Percentiles rank a stretch among this genome's conserved stretches.
These are phyloP conservation scores for Candida chauliodis DNA, from an alignment of 805 yeast species.

Conservation along the genomic window DNA sequence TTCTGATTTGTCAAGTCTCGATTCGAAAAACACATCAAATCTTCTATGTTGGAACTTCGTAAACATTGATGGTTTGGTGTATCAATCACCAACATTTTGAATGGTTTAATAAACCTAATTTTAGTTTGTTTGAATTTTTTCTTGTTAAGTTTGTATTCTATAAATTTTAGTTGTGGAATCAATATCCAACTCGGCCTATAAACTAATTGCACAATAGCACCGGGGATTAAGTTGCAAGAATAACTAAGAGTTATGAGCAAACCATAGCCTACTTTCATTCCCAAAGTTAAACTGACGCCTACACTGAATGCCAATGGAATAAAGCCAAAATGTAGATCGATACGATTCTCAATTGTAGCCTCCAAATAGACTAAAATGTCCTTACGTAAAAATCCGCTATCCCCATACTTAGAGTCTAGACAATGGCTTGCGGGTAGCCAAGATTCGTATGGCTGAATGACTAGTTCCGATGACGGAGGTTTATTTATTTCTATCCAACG, in stretches of 20 bases:
- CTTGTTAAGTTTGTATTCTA: constrained; percentile 1
- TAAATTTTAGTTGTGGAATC: constrained; percentile 4
- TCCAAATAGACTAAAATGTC: constrained; percentile 5
- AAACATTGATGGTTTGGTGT: constrained; percentile 10
- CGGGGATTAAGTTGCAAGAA: constrained; percentile 2
- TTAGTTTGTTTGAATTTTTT: not conserved
- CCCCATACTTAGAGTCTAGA: constrained; percentile 8
- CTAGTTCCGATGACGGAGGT: not conserved
- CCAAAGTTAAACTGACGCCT: constrained; percentile 5
- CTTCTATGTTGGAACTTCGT: constrained; percentile 1
- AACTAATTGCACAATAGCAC: constrained; percentile 8
- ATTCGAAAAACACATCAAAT: constrained; percentile 5
- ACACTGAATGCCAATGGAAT: constrained; percentile 8
- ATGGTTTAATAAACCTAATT: constrained; percentile 3
- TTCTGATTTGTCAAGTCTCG: constrained; percentile 1
- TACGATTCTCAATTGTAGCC: constrained; percentile 6
- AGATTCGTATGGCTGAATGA: not conserved
- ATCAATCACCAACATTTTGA: constrained; percentile 8
- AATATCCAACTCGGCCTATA: constrained; percentile 8
- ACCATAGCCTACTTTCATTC: constrained; percentile 8
- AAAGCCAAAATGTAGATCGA: constrained; percentile 5
- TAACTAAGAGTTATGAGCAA: constrained; percentile 4
- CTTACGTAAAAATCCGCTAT: constrained; percentile 7
- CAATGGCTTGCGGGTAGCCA: constrained; percentile 11
- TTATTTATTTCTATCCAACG: constrained; percentile 6